Evolutionary conservation across 768 basidiomycete species (phyloP), one percentile per base, ranked within the genome.

Genomic region (Russula compacta): DNA sequence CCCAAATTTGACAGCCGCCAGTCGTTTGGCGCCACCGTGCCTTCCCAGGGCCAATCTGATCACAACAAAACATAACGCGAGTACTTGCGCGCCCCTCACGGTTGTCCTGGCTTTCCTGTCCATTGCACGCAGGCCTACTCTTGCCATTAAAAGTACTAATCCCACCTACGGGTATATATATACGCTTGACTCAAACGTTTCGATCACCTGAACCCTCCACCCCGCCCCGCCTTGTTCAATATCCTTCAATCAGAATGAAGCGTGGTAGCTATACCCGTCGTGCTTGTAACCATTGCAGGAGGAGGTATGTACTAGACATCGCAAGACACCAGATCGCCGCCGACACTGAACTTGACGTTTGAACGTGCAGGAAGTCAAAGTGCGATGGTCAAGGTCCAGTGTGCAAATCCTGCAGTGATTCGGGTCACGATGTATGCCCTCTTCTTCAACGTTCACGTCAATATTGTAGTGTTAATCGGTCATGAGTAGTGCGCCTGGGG

Each of bases 251-350:
- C 32, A 15, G 15, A 15, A 63, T 58, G 52, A 50, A 57, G 9
- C 68, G 72, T 36, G 71, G 72, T 24, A 72, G 66, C 38, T 73
- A 73, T 53, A 69, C 70, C 39, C 69, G 69, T 29, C 72, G 71
- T 49, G 72, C 72, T n/a, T 73, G 72, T 64, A 71, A 70, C 63
- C 70, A 72, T 47, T 73, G 72, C 55, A 64, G 71, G 48, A 64
- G 67, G 52, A 60, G 71, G 71, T 71, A 17, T 33, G 66, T 56
- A 7, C 1, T n/a, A 53, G 32, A 40, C 32, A 39, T 24, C 19
- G 42, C 38, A 12, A 14, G 12, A 17, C n/a, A 15, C 3, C 21
- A 42, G 51, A 35, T 47, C 47, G n/a, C 39, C 43, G 19, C 39
- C 33, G 21, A 55, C 52, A 4, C 53, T 32, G 33, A 54, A 33